These are phyloP conservation scores for Avena insularis DNA, from an alignment of 176 grass and related monocot genomes.

Conservation along the genomic window DNA sequence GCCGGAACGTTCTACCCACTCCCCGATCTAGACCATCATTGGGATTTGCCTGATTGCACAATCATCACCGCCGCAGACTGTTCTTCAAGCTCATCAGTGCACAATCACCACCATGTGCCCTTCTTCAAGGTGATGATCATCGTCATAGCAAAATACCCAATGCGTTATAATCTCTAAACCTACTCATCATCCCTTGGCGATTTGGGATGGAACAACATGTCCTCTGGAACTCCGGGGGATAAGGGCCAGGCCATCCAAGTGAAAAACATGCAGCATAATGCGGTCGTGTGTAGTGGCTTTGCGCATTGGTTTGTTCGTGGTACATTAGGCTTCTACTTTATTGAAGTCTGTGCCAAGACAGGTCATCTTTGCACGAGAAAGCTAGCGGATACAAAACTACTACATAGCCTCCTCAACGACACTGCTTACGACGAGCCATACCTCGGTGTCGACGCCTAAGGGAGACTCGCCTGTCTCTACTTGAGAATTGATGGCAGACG, in stretches of 20 bases:
- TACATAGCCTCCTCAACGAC: neutral
- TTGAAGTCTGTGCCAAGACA: neutral
- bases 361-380: neutral
- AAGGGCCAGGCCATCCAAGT: neutral
- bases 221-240: too few species aligned
- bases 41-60: neutral
- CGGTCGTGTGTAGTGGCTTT: neutral
- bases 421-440: neutral
- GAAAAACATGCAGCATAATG: neutral
- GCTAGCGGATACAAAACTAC: neutral
- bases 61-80: neutral
- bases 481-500: neutral
- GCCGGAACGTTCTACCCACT: neutral
- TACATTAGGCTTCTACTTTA: neutral
- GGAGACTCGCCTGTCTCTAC: neutral
- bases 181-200: too few species aligned
- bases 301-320: neutral
- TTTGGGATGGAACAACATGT: too few species aligned
- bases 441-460: neutral
- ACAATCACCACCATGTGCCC: neutral
- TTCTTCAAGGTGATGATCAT: conserved; percentile 7
- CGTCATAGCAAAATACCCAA: neutral
- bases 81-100: neutral
- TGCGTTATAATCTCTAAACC: neutral
- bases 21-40: neutral